A percentile compares a stretch with the other conserved stretches of the same genome.
Evolutionary conservation across 1,284 basidiomycete genomes (phyloP).

Genomic region (Hypsizygus ulmarius): DNA sequence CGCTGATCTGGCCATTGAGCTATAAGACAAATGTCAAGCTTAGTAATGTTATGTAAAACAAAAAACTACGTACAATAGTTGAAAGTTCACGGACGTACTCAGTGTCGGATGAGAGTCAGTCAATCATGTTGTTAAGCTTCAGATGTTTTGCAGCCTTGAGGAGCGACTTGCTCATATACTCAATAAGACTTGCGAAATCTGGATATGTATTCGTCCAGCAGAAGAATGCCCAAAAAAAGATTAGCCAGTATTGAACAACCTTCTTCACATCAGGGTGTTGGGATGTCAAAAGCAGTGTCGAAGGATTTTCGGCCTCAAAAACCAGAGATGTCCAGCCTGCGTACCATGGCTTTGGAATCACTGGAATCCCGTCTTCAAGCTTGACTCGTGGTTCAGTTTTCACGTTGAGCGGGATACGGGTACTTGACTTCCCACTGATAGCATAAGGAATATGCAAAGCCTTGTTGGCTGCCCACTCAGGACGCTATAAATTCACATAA

Average conservation of each 20-base stretch:
- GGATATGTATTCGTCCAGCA: constrained; percentile 1
- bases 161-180: background rate
- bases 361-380: too few species aligned
- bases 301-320: too few species aligned
- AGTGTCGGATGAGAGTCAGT: background rate
- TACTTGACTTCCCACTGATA: too few species aligned
- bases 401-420: too few species aligned
- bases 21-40: background rate
- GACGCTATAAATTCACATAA: too few species aligned
- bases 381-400: too few species aligned
- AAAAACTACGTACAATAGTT: background rate
- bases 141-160: constrained; percentile 4
- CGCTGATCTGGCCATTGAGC: background rate
- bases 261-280: background rate
- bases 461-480: too few species aligned
- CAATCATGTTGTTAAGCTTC: constrained; percentile 1
- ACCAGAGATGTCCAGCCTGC: too few species aligned
- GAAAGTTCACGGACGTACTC: background rate
- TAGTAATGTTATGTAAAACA: background rate
- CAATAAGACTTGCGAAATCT: background rate
- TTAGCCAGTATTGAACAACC: constrained; percentile 1
- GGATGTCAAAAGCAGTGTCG: background rate
- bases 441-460: too few species aligned
- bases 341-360: too few species aligned
- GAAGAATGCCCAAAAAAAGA: constrained; percentile 3